A percentile compares a stretch with the other conserved stretches of the same genome.
Evolutionary conservation across 179 eudicot genomes (phyloP).

Genomic region (Gypsophila paniculata): DNA sequence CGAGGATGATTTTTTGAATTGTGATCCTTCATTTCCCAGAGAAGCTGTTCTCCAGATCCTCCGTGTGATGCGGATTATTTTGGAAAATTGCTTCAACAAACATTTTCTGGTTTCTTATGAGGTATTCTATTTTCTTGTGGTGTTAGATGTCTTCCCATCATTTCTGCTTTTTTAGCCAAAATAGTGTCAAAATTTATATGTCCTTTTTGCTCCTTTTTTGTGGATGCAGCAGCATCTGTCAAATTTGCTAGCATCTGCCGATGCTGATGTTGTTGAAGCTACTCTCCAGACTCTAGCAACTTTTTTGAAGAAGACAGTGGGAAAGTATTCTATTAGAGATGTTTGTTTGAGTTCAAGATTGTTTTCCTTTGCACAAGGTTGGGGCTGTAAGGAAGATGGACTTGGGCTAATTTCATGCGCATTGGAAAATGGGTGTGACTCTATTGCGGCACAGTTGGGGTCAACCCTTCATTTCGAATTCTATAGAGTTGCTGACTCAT

Average conservation of each 20-base stretch:
- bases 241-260: constrained; percentile 81
- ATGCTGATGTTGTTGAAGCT: constrained; percentile 93
- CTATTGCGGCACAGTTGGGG: constrained; percentile 60
- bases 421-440: constrained; percentile 63
- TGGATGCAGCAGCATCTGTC: constrained; percentile 75
- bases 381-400: constrained; percentile 99
- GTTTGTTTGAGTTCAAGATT: constrained; percentile 72
- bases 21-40: constrained; percentile 88
- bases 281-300: constrained; percentile 92
- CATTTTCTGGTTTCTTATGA: constrained; percentile 88
- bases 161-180: not conserved
- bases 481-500: constrained; percentile 55
- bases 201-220: constrained; percentile 9
- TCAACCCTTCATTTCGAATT: constrained; percentile 91
- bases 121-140: constrained; percentile 40
- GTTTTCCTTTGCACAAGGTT: constrained; percentile 92
- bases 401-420: constrained; percentile 89
- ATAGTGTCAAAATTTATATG: not conserved
- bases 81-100: constrained; percentile 91
- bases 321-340: constrained; percentile 76
- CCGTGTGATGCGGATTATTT: constrained; percentile 71
- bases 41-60: constrained; percentile 90
- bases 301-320: constrained; percentile 79
- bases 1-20: constrained; percentile 67
- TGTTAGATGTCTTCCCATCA: not conserved